Percentiles rank a stretch among this genome's conserved stretches.
These are phyloP conservation scores for Fusarium anguioides DNA, from an alignment of 2,329 filamentous ascomycete species.

Conservation along the genomic window DNA sequence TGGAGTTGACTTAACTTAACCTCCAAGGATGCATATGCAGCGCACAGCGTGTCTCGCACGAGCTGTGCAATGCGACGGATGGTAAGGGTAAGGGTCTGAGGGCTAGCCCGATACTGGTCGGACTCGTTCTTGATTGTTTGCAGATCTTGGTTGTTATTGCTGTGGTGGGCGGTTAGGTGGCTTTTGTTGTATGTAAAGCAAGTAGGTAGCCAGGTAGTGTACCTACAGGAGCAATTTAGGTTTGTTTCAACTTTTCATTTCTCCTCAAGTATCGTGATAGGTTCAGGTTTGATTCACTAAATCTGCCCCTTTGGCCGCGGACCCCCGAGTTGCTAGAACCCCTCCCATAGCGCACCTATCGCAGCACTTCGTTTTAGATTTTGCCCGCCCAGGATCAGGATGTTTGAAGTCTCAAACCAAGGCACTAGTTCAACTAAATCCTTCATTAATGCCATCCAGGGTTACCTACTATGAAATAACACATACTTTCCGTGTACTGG, in stretches of 20 bases:
- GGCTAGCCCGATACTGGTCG: slow-evolving; percentile 1
- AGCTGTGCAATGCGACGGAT: background rate
- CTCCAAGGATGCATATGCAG: slow-evolving; percentile 13
- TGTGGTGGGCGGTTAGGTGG: background rate
- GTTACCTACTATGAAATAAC: slow-evolving; percentile 2
- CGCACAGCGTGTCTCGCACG: slow-evolving; percentile 6
- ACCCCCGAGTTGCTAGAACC: background rate
- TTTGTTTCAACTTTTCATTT: slow-evolving; percentile 20
- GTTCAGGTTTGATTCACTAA: slow-evolving; percentile 4
- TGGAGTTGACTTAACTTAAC: slow-evolving; percentile 7
- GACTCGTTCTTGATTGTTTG: background rate
- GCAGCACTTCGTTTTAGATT: slow-evolving; percentile 26
- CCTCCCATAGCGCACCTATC: slow-evolving; percentile 10
- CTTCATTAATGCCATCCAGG: slow-evolving; percentile 10
- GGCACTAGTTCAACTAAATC: background rate
- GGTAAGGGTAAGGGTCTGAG: background rate
- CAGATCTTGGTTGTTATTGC: background rate
- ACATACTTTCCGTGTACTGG: slow-evolving; percentile 10
- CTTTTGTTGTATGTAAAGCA: background rate
- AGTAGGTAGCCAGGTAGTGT: background rate
- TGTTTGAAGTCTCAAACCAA: slow-evolving; percentile 5
- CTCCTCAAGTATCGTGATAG: slow-evolving; percentile 22
- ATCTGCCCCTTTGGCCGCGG: background rate
- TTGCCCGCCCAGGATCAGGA: slow-evolving; percentile 16
- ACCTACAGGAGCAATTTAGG: background rate